These are phyloP conservation scores for Syzygium jambos DNA, from an alignment of 345 rosid species.

Conservation along the genomic window DNA sequence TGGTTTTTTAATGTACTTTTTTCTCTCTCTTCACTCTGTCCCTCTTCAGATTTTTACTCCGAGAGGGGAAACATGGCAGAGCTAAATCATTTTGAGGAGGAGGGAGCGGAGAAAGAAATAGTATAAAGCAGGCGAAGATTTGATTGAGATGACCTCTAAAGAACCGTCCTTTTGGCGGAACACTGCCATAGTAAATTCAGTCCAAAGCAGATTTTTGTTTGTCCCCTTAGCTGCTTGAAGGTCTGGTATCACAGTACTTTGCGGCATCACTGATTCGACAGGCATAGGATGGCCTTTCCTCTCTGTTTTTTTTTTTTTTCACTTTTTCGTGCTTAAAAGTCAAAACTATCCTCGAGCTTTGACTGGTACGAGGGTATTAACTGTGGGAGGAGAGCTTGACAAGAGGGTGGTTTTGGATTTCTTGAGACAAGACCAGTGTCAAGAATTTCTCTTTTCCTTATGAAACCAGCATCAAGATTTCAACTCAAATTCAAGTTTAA, in stretches of 20 bases:
- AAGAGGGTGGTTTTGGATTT: not conserved
- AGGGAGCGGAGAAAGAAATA: not conserved
- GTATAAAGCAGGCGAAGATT: not conserved
- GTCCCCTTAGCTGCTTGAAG: not conserved
- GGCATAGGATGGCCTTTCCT: not conserved
- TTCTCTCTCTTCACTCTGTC: not conserved
- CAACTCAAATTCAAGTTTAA: not conserved
- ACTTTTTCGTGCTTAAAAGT: not conserved
- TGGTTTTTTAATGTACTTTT: not conserved
- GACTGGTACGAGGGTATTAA: not conserved
- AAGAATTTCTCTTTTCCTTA: not conserved
- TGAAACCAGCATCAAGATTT: not conserved
- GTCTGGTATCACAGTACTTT: not conserved
- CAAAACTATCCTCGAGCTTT: not conserved
- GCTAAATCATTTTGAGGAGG: not conserved
- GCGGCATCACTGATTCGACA: not conserved
- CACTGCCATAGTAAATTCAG: not conserved
- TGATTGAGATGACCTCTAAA: constrained; percentile 7
- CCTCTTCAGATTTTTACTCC: not conserved
- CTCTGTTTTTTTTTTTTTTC: not conserved
- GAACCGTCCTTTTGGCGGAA: not conserved
- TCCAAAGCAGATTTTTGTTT: constrained; percentile 16
- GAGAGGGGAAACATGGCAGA: not conserved
- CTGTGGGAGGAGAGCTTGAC: not conserved
- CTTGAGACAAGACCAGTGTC: not conserved